phyloP scores from a whole-genome alignment of 1,284 basidiomycete species.

The Irpex rosettiformis region DNA sequence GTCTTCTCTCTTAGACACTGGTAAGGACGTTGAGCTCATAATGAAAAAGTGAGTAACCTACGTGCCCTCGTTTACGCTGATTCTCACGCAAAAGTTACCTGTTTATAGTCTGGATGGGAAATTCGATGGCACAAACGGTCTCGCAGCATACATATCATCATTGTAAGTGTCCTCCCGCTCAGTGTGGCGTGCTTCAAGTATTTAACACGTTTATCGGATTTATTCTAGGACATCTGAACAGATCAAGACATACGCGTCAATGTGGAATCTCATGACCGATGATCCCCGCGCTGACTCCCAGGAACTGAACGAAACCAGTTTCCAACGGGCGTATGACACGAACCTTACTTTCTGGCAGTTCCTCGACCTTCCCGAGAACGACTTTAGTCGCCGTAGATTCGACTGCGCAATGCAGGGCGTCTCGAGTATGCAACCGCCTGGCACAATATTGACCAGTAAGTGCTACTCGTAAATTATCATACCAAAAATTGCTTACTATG shows the following conservation, averaged over 20 bases:
- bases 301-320: conserved; percentile 14
- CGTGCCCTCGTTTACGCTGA: no score
- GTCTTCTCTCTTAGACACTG: background rate
- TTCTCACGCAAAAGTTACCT: no score
- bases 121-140: background rate
- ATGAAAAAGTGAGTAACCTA: background rate
- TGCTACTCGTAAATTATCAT: background rate
- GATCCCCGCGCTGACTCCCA: conserved; percentile 18
- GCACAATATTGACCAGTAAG: background rate
- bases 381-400: background rate
- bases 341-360: conserved; percentile 5
- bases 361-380: conserved; percentile 9
- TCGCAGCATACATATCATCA: background rate
- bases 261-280: conserved; percentile 9
- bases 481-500: background rate
- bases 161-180: background rate
- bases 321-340: conserved; percentile 1
- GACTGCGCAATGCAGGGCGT: background rate
- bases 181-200: no score
- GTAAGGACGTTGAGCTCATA: background rate
- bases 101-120: background rate
- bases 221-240: conserved; percentile 4
- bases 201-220: no score
- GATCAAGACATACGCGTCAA: conserved; percentile 5
- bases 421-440: background rate